Evolutionary conservation across 352 stramenopile genomes (phyloP).

Genomic region (Phytophthora sojae): DNA sequence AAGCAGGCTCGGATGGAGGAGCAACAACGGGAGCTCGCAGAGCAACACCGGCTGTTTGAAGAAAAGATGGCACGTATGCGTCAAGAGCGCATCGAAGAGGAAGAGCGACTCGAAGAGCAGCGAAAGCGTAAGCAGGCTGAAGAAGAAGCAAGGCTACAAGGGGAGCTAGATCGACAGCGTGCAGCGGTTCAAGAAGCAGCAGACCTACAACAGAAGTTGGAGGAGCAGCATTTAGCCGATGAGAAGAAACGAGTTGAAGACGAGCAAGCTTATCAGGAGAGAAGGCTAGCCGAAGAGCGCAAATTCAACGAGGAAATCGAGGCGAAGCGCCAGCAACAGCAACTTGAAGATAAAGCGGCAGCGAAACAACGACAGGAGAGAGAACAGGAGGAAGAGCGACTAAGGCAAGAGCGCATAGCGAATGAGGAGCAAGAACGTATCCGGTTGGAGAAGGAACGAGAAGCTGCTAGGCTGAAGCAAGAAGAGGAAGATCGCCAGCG

Average conservation of each 20-base stretch:
- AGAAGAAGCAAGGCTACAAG: conserved; percentile 44
- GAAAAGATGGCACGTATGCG: conserved; percentile 51
- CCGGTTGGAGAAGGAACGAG: conserved; percentile 11
- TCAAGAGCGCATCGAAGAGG: conserved; percentile 45
- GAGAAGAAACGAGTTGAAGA: conserved; percentile 35
- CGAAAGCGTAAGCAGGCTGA: conserved; percentile 35
- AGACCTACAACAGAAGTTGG: conserved; percentile 38
- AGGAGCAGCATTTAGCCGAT: conserved; percentile 27
- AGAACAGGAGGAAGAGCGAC: conserved; percentile 34
- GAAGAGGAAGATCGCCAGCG: conserved; percentile 22
- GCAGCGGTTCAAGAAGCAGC: conserved; percentile 40
- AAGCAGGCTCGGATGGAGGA: conserved; percentile 46
- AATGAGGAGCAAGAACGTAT: conserved; percentile 17
- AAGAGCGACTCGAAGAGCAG: conserved; percentile 39
- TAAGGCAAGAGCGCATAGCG: conserved; percentile 5
- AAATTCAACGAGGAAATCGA: conserved; percentile 35
- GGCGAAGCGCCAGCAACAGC: conserved; percentile 22
- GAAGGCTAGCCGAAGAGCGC: conserved; percentile 23
- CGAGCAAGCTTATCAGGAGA: conserved; percentile 32
- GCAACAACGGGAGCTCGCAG: conserved; percentile 47
- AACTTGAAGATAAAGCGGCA: conserved; percentile 26
- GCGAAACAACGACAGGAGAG: conserved; percentile 16
- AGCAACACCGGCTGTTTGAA: conserved; percentile 50
- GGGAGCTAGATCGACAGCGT: conserved; percentile 44
- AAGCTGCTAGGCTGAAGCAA: conserved; percentile 17